These are phyloP conservation scores for Halocafeteria seosinensis DNA, from an alignment of 108 stramenopile species.

Conservation along the genomic window DNA sequence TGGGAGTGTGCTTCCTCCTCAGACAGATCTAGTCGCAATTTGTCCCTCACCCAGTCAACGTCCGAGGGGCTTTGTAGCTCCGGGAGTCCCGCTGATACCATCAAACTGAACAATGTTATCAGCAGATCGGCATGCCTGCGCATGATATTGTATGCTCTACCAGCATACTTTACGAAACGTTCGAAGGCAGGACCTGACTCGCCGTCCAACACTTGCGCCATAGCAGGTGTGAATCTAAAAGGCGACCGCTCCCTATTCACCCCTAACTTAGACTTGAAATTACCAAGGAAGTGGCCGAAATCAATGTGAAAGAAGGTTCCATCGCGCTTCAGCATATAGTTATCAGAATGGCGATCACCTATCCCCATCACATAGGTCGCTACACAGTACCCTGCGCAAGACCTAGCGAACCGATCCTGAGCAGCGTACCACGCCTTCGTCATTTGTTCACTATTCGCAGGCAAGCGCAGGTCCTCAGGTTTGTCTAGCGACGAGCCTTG, in stretches of 20 bases:
- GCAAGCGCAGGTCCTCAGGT: too few relatives aligned
- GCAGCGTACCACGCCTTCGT: neutral
- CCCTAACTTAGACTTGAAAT: conserved; percentile 37
- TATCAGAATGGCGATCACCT: conserved; percentile 45
- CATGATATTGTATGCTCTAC: conserved; percentile 23
- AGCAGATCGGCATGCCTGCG: conserved; percentile 20
- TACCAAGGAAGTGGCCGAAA: conserved; percentile 40
- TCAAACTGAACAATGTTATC: conserved; percentile 24
- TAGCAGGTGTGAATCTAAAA: conserved; percentile 30
- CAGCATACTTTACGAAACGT: conserved; percentile 20
- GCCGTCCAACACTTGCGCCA: conserved; percentile 22
- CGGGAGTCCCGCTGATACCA: conserved; percentile 24
- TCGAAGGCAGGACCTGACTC: neutral
- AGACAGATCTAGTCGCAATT: conserved; percentile 10
- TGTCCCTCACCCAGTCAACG: conserved; percentile 23
- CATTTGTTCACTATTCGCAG: too few relatives aligned
- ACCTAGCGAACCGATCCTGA: conserved; percentile 9
- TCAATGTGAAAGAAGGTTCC: conserved; percentile 48
- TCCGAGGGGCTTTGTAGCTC: conserved; percentile 19
- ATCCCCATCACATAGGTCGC: conserved; percentile 45
- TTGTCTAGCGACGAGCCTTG: too few relatives aligned
- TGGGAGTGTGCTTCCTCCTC: conserved; percentile 21
- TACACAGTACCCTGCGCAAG: conserved; percentile 44
- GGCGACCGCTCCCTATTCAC: conserved; percentile 31
- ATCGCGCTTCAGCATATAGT: conserved; percentile 38